Evolutionary conservation across 306 rosid genomes (phyloP).

Genomic region (Sechiopsis laciniata): DNA sequence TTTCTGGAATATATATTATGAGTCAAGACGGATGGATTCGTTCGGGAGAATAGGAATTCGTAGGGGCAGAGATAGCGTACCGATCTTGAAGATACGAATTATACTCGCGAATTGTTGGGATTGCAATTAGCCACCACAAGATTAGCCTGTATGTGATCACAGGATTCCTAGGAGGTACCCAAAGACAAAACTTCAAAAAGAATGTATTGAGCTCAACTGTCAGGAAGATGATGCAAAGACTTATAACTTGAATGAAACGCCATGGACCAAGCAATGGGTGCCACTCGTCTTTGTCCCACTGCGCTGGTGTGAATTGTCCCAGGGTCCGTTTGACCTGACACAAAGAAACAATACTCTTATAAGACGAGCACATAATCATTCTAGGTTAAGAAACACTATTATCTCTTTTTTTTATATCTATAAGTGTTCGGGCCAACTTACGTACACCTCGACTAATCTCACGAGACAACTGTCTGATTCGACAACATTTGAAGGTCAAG

Average conservation of each 20-base stretch:
- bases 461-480: no score
- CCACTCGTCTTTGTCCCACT: constrained; percentile 99
- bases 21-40: constrained; percentile 13
- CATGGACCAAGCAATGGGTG: constrained; percentile 95
- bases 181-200: constrained; percentile 71
- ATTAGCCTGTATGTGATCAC: constrained; percentile 77
- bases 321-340: constrained; percentile 80
- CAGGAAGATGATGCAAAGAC: constrained; percentile 75
- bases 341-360: not conserved
- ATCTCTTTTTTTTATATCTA: no score
- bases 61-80: constrained; percentile 37
- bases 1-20: constrained; percentile 41
- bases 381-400: not conserved
- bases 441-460: no score
- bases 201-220: constrained; percentile 90
- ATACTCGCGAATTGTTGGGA: constrained; percentile 96
- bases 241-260: constrained; percentile 92
- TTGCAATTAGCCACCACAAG: constrained; percentile 97
- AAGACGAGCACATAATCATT: not conserved
- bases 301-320: constrained; percentile 91
- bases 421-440: no score
- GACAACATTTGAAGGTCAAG: no score
- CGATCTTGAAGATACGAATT: constrained; percentile 94
- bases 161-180: constrained; percentile 77
- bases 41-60: not conserved